A percentile compares a stretch with the other conserved stretches of the same genome.
Conservation (phyloP, 306 rosid species). For the Fagus sylvatica region DNA sequence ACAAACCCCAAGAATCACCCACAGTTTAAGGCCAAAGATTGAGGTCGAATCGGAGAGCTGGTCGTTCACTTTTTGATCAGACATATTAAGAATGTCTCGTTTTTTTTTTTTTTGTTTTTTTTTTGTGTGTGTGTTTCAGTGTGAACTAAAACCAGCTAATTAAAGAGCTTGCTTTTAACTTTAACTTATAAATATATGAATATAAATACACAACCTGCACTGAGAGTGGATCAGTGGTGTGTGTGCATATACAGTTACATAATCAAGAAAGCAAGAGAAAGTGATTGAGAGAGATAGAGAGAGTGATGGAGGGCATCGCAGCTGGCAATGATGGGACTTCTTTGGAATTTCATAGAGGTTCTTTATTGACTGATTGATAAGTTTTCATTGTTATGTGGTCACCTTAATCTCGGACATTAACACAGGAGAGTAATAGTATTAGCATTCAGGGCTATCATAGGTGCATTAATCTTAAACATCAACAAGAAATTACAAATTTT, state of each 20-base stretch:
- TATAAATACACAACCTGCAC: neutral
- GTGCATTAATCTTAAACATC: too few species aligned
- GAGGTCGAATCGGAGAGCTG: conserved; percentile 74
- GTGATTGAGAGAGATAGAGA: conserved; percentile 1
- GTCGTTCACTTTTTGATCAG: conserved; percentile 52
- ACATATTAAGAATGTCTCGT: conserved; percentile 31
- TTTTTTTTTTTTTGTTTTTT: neutral
- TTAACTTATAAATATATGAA: too few species aligned
- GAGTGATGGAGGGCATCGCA: conserved; percentile 35
- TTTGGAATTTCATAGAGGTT: neutral
- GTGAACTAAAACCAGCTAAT: neutral
- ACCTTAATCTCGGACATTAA: too few species aligned
- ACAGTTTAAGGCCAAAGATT: conserved; percentile 69
- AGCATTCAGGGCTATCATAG: too few species aligned
- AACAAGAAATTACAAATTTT: too few species aligned
- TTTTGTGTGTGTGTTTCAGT: neutral
- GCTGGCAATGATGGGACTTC: conserved; percentile 70
- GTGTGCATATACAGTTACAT: neutral
- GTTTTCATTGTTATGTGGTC: too few species aligned
- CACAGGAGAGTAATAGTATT: too few species aligned
- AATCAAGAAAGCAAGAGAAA: neutral
- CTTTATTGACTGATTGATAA: too few species aligned
- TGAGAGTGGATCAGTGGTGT: neutral
- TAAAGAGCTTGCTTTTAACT: too few species aligned
- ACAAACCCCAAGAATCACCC: conserved; percentile 69